phyloP scores from a whole-genome alignment of 345 rosid genomes.

The Abelmoschus esculentus region DNA sequence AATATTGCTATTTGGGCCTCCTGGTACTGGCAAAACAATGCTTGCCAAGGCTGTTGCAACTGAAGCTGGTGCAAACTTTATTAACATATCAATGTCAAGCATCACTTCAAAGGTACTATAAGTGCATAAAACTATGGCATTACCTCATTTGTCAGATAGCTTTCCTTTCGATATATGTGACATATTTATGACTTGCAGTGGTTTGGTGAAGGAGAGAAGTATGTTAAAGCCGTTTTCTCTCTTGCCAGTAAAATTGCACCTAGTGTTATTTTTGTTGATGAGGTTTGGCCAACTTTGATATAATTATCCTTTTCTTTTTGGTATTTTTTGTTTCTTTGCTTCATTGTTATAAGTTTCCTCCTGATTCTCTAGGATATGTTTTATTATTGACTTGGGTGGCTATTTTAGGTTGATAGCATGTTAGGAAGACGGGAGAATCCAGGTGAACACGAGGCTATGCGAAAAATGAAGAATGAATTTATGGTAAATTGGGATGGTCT shows the following conservation, averaged over 20 bases:
- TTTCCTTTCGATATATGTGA: not conserved
- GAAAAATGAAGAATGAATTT: slow-evolving; percentile 99
- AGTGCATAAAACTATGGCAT: not conserved
- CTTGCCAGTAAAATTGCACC: slow-evolving; percentile 98
- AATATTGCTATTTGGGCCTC: slow-evolving; percentile 95
- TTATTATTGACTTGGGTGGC: not conserved
- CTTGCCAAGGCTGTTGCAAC: slow-evolving; percentile 99
- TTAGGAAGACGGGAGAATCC: slow-evolving; percentile 97
- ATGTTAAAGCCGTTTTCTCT: slow-evolving; percentile 96
- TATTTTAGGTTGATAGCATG: slow-evolving; percentile 92
- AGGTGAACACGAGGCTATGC: slow-evolving; percentile 99
- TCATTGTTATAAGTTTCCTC: not conserved
- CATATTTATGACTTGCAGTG: slow-evolving; percentile 51
- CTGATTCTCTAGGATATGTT: not conserved
- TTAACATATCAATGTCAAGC: slow-evolving; percentile 99
- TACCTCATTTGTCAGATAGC: not conserved
- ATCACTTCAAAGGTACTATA: slow-evolving; percentile 81
- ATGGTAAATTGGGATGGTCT: slow-evolving; percentile 99
- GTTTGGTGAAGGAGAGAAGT: slow-evolving; percentile 99
- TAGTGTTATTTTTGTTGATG: slow-evolving; percentile 91
- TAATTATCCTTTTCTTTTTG: not conserved
- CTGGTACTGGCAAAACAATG: slow-evolving; percentile 99
- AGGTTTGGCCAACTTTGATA: slow-evolving; percentile 44
- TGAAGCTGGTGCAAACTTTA: slow-evolving; percentile 97
- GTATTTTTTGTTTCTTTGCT: not conserved